Conservation (phyloP, 2,329 filamentous ascomycete species). For the Pestalotiopsis sp. region DNA sequence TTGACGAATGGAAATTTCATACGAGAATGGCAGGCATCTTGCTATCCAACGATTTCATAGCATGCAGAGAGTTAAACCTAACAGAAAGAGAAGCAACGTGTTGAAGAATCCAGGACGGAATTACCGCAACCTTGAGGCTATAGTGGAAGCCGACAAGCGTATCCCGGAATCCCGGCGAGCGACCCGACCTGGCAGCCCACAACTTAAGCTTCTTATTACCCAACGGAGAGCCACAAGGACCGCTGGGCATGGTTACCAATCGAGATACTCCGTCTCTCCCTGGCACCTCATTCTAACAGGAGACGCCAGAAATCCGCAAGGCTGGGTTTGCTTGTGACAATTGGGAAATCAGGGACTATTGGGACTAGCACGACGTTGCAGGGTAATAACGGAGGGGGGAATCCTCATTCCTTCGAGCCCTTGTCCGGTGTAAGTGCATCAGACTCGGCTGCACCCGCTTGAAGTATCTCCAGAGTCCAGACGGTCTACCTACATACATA, state of each 20-base stretch:
- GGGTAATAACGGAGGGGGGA: background rate
- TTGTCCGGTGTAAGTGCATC: constrained; percentile 16
- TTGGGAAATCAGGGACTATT: background rate
- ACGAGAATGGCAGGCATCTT: background rate
- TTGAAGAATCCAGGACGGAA: background rate
- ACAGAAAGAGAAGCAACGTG: background rate
- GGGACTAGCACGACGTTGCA: background rate
- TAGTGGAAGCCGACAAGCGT: background rate
- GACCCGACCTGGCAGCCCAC: background rate
- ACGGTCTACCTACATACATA: background rate
- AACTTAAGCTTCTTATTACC: background rate
- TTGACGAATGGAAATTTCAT: background rate
- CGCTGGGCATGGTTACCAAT: background rate
- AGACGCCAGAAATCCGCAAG: background rate
- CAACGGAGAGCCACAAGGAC: constrained; percentile 3
- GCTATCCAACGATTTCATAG: background rate
- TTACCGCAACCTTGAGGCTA: constrained; percentile 1
- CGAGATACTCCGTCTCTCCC: background rate
- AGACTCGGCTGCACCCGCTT: constrained; percentile 8
- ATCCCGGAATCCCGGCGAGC: constrained; percentile 2
- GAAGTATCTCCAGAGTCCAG: background rate
- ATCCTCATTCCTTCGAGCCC: background rate
- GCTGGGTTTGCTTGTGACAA: background rate
- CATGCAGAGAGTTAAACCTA: background rate
- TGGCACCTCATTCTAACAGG: background rate